Evolutionary conservation across 23 red algal genomes (phyloP).

Genomic region (Gracilaria gracilis): DNA sequence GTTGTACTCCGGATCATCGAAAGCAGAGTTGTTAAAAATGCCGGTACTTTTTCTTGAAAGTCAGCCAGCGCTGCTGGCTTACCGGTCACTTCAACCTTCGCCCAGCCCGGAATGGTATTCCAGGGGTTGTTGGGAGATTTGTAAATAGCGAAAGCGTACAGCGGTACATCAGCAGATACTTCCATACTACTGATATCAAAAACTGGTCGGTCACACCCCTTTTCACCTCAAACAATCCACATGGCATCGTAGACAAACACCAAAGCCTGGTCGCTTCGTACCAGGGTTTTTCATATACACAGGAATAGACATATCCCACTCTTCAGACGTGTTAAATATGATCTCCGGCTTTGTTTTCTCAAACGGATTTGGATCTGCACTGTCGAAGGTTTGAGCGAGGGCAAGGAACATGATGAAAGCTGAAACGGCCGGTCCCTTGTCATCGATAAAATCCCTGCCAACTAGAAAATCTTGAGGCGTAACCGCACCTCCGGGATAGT

Average conservation of each 20-base stretch:
- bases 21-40: conserved; percentile 13
- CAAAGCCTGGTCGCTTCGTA: conserved; percentile 40
- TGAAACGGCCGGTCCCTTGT: conserved; percentile 52
- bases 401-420: conserved; percentile 47
- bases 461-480: conserved; percentile 43
- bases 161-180: conserved; percentile 9
- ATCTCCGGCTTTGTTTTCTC: conserved; percentile 46
- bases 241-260: conserved; percentile 54
- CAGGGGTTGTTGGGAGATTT: conserved; percentile 39
- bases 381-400: conserved; percentile 32
- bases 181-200: conserved; percentile 15
- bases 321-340: conserved; percentile 55
- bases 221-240: conserved; percentile 57
- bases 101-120: conserved; percentile 55
- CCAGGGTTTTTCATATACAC: conserved; percentile 8
- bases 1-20: conserved; percentile 45
- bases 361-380: not conserved
- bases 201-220: conserved; percentile 47
- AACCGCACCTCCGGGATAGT: conserved; percentile 12
- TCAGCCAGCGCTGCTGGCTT: not conserved
- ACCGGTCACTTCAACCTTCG: conserved; percentile 37
- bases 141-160: conserved; percentile 12
- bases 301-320: conserved; percentile 57
- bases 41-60: conserved; percentile 16
- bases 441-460: conserved; percentile 43